These are phyloP conservation scores for Trichosporon coremiiforme DNA, from an alignment of 1,284 basidiomycete species.

Conservation along the genomic window DNA sequence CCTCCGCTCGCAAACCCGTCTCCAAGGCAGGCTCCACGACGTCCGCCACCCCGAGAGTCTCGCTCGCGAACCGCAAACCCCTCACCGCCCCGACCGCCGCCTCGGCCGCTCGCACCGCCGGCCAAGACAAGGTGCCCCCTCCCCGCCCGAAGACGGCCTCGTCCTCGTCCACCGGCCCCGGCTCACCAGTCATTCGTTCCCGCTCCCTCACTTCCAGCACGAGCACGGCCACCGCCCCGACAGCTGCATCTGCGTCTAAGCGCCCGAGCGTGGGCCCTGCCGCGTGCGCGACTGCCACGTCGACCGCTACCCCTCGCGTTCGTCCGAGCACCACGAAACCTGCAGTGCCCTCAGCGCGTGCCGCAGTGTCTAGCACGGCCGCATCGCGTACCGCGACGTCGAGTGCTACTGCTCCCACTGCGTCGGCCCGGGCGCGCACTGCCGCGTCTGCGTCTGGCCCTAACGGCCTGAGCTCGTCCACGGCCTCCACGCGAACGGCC, in stretches of 20 bases:
- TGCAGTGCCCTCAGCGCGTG: not conserved
- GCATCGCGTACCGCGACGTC: not conserved
- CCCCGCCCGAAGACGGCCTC: slow-evolving; percentile 29
- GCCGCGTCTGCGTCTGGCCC: not conserved
- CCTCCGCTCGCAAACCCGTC: slow-evolving; percentile 29
- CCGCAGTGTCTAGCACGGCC: slow-evolving; percentile 9
- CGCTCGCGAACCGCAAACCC: slow-evolving; percentile 32
- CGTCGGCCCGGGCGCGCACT: slow-evolving; percentile 19
- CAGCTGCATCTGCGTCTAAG: slow-evolving; percentile 5
- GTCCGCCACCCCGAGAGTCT: slow-evolving; percentile 23
- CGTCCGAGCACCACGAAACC: slow-evolving; percentile 21
- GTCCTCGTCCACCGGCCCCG: slow-evolving; percentile 28
- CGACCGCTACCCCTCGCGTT: slow-evolving; percentile 18
- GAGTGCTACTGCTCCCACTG: slow-evolving; percentile 2
- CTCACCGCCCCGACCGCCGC: slow-evolving; percentile 33
- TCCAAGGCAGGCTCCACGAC: slow-evolving; percentile 17
- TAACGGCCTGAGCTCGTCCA: slow-evolving; percentile 13
- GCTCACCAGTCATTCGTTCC: slow-evolving; percentile 23
- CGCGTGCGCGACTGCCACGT: not conserved
- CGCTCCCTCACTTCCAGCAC: slow-evolving; percentile 25
- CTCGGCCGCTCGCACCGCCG: slow-evolving; percentile 27
- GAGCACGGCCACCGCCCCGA: slow-evolving; percentile 21
- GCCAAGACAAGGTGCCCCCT: not conserved
- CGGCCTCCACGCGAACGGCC: slow-evolving; percentile 5
- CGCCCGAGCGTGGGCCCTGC: slow-evolving; percentile 8